Evolutionary conservation across 257 asterid genomes (phyloP).

Genomic region (Nicotiana noctiflora): DNA sequence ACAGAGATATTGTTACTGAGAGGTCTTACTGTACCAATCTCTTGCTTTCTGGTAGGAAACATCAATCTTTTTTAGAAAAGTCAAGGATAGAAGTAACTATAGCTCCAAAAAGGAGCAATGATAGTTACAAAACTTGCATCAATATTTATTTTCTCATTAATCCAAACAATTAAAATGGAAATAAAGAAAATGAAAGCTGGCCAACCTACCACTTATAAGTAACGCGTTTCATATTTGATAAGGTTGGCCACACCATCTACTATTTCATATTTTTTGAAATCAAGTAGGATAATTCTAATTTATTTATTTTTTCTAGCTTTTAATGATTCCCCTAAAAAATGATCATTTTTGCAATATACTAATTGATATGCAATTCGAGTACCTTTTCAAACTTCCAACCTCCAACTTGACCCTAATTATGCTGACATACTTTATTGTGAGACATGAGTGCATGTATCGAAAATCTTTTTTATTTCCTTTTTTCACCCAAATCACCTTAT

Average conservation of each 20-base stretch:
- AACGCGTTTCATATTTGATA: neutral
- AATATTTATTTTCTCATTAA: neutral
- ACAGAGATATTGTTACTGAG: too few species aligned
- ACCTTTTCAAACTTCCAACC: neutral
- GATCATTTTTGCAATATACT: neutral
- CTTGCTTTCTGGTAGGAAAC: neutral
- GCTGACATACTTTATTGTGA: neutral
- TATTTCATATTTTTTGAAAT: neutral
- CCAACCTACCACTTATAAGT: conserved; percentile 4
- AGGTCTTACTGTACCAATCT: neutral
- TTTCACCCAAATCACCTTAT: neutral
- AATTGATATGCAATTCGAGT: neutral
- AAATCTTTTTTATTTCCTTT: neutral
- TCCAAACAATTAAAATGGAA: neutral
- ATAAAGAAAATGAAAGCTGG: conserved; percentile 2
- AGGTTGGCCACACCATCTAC: conserved; percentile 5
- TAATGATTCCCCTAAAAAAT: neutral
- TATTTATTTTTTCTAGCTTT: neutral
- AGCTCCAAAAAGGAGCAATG: neutral
- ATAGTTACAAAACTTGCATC: neutral
- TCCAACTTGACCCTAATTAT: neutral
- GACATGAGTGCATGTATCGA: conserved; percentile 4
- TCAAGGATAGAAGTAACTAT: neutral
- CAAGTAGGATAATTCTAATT: neutral
- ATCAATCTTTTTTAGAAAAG: neutral